Conservation (phyloP, 257 asterid genomes). For the Primulina eburnea region DNA sequence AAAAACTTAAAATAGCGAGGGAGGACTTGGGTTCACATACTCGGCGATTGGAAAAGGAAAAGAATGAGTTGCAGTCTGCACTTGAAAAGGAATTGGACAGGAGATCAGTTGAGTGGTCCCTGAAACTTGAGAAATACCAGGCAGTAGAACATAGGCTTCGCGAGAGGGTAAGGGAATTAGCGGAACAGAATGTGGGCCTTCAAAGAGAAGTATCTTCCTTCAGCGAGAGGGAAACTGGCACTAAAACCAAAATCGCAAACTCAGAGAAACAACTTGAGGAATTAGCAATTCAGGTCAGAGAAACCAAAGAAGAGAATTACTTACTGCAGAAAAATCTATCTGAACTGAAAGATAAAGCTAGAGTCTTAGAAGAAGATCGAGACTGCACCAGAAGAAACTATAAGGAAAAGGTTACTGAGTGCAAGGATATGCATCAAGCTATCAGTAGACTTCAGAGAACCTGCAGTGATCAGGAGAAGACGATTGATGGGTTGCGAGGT, state of each 20-base stretch:
- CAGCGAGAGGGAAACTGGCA: constrained; percentile 59
- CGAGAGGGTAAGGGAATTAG: constrained; percentile 90
- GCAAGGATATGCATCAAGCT: constrained; percentile 82
- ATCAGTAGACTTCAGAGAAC: constrained; percentile 76
- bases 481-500: constrained; percentile 77
- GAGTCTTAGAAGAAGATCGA: constrained; percentile 65
- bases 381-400: constrained; percentile 63
- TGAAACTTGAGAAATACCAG: constrained; percentile 79
- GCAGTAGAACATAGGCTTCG: constrained; percentile 91
- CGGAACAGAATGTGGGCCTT: constrained; percentile 91
- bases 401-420: constrained; percentile 70
- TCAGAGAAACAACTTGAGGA: constrained; percentile 63
- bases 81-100: constrained; percentile 90
- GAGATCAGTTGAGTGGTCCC: constrained; percentile 87
- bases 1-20: constrained; percentile 47
- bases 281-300: constrained; percentile 47
- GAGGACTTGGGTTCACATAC: constrained; percentile 48
- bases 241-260: constrained; percentile 40
- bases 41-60: constrained; percentile 74
- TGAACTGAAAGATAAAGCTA: constrained; percentile 58
- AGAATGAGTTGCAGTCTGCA: constrained; percentile 67
- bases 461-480: constrained; percentile 83
- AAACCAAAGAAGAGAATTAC: constrained; percentile 51
- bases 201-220: constrained; percentile 82
- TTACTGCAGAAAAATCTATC: constrained; percentile 50